A percentile compares a stretch with the other conserved stretches of the same genome.
Conservation (phyloP, 192 early-diverging fungal species). For the Podochytrium sp. region DNA sequence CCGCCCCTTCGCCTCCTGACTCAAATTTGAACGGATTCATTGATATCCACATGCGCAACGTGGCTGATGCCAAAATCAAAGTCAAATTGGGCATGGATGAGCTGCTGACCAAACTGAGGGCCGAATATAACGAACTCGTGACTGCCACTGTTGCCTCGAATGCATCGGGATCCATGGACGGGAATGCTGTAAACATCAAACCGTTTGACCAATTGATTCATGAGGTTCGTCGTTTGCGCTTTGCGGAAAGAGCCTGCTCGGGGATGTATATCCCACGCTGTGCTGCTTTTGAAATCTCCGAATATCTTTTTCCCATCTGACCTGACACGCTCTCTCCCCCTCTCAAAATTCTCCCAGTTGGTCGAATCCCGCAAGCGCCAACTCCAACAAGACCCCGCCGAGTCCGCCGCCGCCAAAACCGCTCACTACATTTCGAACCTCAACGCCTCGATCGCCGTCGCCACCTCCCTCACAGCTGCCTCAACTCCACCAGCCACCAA, state of each 20-base stretch:
- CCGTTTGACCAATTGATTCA: too few relatives aligned
- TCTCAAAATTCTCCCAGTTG: too few relatives aligned
- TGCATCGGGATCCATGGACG: too few relatives aligned
- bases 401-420: not conserved
- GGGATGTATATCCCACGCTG: too few relatives aligned
- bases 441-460: not conserved
- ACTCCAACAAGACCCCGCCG: not conserved
- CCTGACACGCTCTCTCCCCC: too few relatives aligned
- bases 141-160: too few relatives aligned
- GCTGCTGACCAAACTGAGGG: not conserved
- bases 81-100: not conserved
- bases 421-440: not conserved
- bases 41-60: not conserved
- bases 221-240: too few relatives aligned
- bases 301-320: too few relatives aligned
- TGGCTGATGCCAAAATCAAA: not conserved
- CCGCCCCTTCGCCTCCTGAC: not conserved
- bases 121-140: not conserved
- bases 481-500: not conserved
- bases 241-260: too few relatives aligned
- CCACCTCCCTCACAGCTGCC: not conserved
- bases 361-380: too few relatives aligned
- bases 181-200: too few relatives aligned
- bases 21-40: not conserved
- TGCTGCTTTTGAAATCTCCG: too few relatives aligned